Evolutionary conservation across 768 basidiomycete genomes (phyloP), one percentile per base, ranked within the genome.

Genomic region (Tulasnella sp.): DNA sequence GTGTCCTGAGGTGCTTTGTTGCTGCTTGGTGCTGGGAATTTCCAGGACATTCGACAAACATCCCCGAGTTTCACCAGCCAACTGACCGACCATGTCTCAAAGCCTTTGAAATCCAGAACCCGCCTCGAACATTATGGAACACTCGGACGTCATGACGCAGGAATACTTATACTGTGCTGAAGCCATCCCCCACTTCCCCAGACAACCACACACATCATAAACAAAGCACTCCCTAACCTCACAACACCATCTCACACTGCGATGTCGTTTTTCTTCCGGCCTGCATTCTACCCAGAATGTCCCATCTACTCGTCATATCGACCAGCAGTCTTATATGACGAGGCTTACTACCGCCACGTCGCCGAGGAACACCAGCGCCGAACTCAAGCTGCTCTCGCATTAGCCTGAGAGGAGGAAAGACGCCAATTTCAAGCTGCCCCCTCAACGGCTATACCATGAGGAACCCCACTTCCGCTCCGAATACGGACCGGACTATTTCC

Each of bases 321-420:
- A 3, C 8, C 25, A 34, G 4, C 58, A 25, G 58, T 64, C 58
- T 64, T 25, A 64, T n/a, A 64, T 31, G 58, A 64, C 29, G 58
- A 64, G 58, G 58, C 29, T 19, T 64, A 64, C 8, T 72, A 72
- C 71, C 71, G 71, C 29, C 71, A 40, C 1, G 31, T 72, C 4
- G 71, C 71, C 22, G 31, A 45, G 11, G 71, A 72, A 45, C 71
- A 72, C 40, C 71, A 72, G 34, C 71, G 71, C 7, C 40, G 42
- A 45, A 40, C 71, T 19, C 40, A 72, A 52, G 71, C 40, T 19
- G 71, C 71, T 34, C 37, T 72, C 42, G 71, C 71, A 6, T 40
- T 72, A 7, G 71, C 71, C 49, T 40, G 49, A 45, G 71, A 72
- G 71, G 40, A 72, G 42, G 71, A 52, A 36, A 39, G 31, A 15